Percentiles rank a stretch among this genome's conserved stretches.
phyloP scores from a whole-genome alignment of 495 filamentous ascomycete species.

The Tuber borchii region DNA sequence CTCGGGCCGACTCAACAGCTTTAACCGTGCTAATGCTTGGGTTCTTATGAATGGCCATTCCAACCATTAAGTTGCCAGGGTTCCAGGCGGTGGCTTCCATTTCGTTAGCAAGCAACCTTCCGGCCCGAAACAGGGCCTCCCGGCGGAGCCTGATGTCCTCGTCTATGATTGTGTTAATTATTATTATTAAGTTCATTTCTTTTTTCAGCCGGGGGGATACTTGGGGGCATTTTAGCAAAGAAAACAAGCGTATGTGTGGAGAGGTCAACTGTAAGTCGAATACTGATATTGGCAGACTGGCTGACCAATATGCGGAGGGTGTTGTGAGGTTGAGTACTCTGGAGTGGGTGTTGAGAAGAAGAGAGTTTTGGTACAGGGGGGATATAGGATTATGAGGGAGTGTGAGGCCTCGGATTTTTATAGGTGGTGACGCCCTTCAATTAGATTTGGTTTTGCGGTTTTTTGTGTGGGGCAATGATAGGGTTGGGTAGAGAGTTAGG shows the following conservation, averaged over 20 bases:
- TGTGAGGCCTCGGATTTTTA: neutral
- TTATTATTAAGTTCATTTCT: neutral
- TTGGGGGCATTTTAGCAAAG: neutral
- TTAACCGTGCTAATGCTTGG: neutral
- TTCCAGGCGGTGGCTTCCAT: neutral
- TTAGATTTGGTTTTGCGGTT: too few species aligned
- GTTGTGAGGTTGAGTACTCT: neutral
- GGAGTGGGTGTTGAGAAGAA: neutral
- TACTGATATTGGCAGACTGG: neutral
- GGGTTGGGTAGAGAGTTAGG: too few species aligned
- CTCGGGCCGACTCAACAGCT: neutral
- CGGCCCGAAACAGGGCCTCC: neutral
- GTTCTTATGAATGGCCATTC: neutral
- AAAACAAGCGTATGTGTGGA: neutral
- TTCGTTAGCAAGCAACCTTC: neutral
- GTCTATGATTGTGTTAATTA: neutral
- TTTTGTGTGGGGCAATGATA: too few species aligned
- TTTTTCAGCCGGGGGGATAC: neutral
- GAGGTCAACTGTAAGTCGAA: neutral
- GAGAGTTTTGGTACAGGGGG: neutral
- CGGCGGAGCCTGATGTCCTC: neutral
- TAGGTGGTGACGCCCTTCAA: neutral
- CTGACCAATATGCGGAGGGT: neutral
- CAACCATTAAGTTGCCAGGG: neutral
- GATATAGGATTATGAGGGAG: neutral